Conservation (phyloP, 345 rosid genomes). For the Laguncularia racemosa region DNA sequence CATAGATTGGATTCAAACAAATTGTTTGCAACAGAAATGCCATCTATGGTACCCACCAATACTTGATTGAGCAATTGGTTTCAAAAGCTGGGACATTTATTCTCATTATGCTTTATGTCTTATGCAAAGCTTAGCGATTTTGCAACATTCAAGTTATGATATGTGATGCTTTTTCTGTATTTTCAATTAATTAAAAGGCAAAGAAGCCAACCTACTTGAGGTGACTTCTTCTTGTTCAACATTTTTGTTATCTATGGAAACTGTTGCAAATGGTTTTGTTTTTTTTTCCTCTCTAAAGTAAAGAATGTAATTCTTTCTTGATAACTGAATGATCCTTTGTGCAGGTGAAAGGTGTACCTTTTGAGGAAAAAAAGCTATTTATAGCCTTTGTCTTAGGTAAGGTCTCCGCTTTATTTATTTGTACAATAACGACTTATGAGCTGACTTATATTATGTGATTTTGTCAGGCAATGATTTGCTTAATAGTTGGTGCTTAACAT, state of each 20-base stretch:
- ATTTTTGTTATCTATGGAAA: too few relatives aligned
- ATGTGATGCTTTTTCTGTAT: too few relatives aligned
- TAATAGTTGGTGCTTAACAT: neutral
- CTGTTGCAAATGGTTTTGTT: too few relatives aligned
- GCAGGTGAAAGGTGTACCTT: conserved; percentile 32
- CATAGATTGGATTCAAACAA: neutral
- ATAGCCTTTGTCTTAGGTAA: conserved; percentile 81
- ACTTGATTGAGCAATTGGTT: too few relatives aligned
- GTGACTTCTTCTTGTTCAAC: too few relatives aligned
- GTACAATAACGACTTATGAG: neutral
- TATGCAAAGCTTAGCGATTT: too few relatives aligned
- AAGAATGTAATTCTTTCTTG: neutral
- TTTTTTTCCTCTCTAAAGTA: too few relatives aligned
- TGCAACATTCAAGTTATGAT: too few relatives aligned
- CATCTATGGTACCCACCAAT: neutral
- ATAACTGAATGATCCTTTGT: conserved; percentile 8
- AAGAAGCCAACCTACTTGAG: too few relatives aligned
- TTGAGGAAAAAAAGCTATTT: conserved; percentile 45
- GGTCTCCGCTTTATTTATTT: neutral
- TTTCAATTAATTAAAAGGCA: too few relatives aligned
- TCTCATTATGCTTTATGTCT: too few relatives aligned
- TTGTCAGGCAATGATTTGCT: neutral
- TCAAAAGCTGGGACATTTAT: too few relatives aligned
- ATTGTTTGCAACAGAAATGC: conserved; percentile 4
- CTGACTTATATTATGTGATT: neutral